Evolutionary conservation across 1,284 basidiomycete species (phyloP), one percentile per base, ranked within the genome.

Genomic region (Ceratobasidium sp.): DNA sequence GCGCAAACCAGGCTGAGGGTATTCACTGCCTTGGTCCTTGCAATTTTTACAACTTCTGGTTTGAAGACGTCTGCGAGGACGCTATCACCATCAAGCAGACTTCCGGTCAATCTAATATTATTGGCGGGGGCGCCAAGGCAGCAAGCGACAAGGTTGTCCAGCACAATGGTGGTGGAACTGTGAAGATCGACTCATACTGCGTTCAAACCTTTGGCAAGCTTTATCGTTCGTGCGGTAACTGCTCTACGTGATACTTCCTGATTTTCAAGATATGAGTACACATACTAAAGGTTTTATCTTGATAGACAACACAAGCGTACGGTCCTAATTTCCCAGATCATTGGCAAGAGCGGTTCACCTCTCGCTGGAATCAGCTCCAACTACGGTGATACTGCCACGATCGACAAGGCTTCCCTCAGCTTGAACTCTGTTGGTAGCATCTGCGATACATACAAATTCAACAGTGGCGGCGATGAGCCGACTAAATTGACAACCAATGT

Each of bases 1-100:
- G 83, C 21, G 77, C 80, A 26, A 80, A 82, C 75, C 82, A 82
- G 64, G 77, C 81, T 46, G 83, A 84, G 72, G 83, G 83, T 64
- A 52, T 45, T 18, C 43, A 45, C 18, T 45, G 43, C 18, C 43
- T 45, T n/a, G 82, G 82, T 80, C 79, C 80, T 53, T 83, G 81
- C 78, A 83, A 55, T 2, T 79, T 46, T 71, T 79, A 82, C 69
- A 80, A 82, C 58, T 80, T 48, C 32, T 74, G 52, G 64, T 75
- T 53, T 18, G 46, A 71, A 48, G 73, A 65, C 53, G 69, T 73
- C 8, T 71, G 60, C 26, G 71, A 75, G 58, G 75, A 75, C 65
- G 74, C 74, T 16, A 71, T 75, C 65, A 75, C 73, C 58, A 65
- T 65, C 46, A 65, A 65, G 46, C 62, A 65, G 50, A 65, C 62